Conservation (phyloP, 1,284 basidiomycete genomes). For the Cutaneotrichosporon mucoides region DNA sequence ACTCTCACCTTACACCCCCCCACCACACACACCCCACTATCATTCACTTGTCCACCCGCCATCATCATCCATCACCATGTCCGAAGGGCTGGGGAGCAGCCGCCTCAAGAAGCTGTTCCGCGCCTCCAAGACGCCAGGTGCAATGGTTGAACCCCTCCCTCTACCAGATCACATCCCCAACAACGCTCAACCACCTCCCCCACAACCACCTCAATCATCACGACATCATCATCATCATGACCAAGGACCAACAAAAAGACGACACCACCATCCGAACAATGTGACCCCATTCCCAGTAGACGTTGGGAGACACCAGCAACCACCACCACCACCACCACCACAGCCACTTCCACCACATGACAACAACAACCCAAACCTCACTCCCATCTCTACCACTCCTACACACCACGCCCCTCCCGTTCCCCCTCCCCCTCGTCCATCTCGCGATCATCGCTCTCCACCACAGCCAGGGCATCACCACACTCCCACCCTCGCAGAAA, state of each 20-base stretch:
- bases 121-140: constrained; percentile 5
- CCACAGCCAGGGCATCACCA: neutral
- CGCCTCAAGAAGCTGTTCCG: constrained; percentile 19
- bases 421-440: neutral
- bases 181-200: neutral
- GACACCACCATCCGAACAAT: constrained; percentile 12
- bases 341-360: neutral
- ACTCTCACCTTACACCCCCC: neutral
- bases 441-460: neutral
- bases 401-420: neutral
- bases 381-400: neutral
- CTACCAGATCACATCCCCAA: neutral
- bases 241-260: neutral
- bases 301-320: constrained; percentile 19
- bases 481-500: constrained; percentile 5
- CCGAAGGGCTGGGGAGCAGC: constrained; percentile 5
- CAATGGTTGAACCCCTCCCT: constrained; percentile 4
- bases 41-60: neutral
- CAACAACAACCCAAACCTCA: neutral
- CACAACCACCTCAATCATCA: neutral
- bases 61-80: neutral
- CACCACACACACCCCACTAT: neutral
- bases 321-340: neutral
- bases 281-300: constrained; percentile 43
- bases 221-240: neutral